A percentile compares a stretch with the other conserved stretches of the same genome.
phyloP scores from a whole-genome alignment of 139 green algal species.

The Tetratostichococcus sp. region DNA sequence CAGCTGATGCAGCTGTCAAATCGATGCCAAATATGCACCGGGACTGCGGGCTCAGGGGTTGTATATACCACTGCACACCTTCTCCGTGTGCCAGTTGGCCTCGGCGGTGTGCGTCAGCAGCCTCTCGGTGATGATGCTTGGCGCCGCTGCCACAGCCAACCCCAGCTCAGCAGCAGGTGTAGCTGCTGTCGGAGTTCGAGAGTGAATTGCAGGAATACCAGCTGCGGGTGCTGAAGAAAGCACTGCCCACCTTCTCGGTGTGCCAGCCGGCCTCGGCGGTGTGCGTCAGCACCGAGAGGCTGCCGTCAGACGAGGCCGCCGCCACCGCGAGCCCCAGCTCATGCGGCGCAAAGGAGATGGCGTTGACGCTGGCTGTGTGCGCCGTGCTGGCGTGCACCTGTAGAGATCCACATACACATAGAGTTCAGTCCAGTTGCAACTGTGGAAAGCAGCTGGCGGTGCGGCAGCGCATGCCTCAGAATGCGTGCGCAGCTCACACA shows the following conservation, averaged over 20 bases:
- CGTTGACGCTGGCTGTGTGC: constrained; percentile 87
- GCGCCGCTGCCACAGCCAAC: constrained; percentile 80
- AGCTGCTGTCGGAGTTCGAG: too few relatives aligned
- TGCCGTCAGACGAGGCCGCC: constrained; percentile 85
- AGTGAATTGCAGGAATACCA: too few relatives aligned
- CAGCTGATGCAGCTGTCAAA: too few relatives aligned
- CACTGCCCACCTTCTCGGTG: constrained; percentile 43
- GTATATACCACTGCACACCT: too few relatives aligned
- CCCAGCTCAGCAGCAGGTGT: too few relatives aligned
- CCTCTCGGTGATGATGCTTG: constrained; percentile 79
- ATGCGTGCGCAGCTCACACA: constrained; percentile 89
- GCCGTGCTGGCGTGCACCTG: constrained; percentile 8
- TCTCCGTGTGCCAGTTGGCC: constrained; percentile 40
- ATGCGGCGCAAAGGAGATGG: constrained; percentile 86
- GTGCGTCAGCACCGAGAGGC: constrained; percentile 68
- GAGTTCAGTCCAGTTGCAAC: too few relatives aligned
- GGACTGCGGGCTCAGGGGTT: too few relatives aligned
- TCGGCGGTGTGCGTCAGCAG: constrained; percentile 65
- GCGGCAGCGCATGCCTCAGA: too few relatives aligned
- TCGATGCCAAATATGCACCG: too few relatives aligned
- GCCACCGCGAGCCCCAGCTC: constrained; percentile 89
- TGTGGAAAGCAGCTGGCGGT: too few relatives aligned
- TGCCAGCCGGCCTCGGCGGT: constrained; percentile 55
- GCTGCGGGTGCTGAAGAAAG: too few relatives aligned
- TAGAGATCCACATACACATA: too few relatives aligned